Evolutionary conservation across 2,329 filamentous ascomycete species (phyloP).

Genomic region (Penicillium sp.): DNA sequence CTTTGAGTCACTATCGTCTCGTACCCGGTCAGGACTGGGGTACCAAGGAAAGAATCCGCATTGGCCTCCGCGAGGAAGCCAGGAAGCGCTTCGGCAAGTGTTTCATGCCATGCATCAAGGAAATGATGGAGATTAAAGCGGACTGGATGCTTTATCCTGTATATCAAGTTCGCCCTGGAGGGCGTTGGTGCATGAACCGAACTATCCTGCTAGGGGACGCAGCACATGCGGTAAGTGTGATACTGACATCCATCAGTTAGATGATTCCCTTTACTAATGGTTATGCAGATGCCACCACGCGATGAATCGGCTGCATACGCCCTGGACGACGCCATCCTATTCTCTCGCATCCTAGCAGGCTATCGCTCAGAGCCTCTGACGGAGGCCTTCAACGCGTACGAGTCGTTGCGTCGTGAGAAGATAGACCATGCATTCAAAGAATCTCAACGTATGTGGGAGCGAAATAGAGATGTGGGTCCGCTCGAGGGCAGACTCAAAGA

Average conservation of each 20-base stretch:
- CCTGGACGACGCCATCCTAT: constrained; percentile 45
- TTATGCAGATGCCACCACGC: constrained; percentile 45
- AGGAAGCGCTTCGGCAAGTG: constrained; percentile 36
- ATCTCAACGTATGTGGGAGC: constrained; percentile 40
- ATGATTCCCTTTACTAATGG: constrained; percentile 3
- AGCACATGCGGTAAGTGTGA: constrained; percentile 43
- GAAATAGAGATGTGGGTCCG: constrained; percentile 39
- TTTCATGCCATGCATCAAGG: constrained; percentile 37
- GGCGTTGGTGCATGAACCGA: constrained; percentile 41
- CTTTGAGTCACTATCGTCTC: constrained; percentile 24
- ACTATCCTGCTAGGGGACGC: constrained; percentile 47
- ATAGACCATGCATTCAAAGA: constrained; percentile 41
- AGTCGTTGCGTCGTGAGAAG: constrained; percentile 36
- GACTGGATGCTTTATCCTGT: constrained; percentile 47
- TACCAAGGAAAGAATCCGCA: constrained; percentile 34
- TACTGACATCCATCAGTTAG: neutral
- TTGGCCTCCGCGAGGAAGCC: constrained; percentile 36
- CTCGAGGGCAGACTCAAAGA: constrained; percentile 39
- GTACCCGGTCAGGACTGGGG: constrained; percentile 35
- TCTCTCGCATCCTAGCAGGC: constrained; percentile 39
- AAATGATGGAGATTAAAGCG: constrained; percentile 34
- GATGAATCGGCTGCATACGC: constrained; percentile 47
- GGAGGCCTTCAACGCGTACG: constrained; percentile 39
- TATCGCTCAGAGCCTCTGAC: constrained; percentile 33
- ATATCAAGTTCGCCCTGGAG: constrained; percentile 39